Base-by-base conservation (phyloP, 225 moss, liverwort and hornwort genomes). In the Bryum argenteum region DNA sequence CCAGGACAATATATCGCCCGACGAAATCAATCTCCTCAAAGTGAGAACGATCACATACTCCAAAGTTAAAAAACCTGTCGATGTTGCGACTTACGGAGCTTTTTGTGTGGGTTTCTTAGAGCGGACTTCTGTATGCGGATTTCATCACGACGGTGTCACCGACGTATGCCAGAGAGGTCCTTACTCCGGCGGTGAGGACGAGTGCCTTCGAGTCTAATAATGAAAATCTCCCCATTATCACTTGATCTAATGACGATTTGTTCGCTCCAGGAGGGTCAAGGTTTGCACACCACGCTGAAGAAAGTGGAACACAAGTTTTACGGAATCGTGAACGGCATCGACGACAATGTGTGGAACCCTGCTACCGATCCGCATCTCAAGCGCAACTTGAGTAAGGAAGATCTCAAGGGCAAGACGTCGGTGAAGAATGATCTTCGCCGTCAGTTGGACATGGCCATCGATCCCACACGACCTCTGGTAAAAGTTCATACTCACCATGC, bases 141-240 rank as follows among this genome's bases (percentile, higher is more conserved):
- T 78, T 93, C 54, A 76, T 96, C 50, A 93, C 93, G 16, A 96
- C 93, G 19, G 96, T 96, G 20, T 93, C 96, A 38, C 93, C 96
- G 8, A 96, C 93, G 4, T 96, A 96, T 81, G 93, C 93, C 0
- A 86, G 80, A 71, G 96, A 96, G 73, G 96, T 87, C 0, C 79
- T 88, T 39, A 85, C 86, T 3, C 88, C 83, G 17, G 93, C 93
- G 91, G 96, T 96, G 71, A 77, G 76, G 38, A 33, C 33, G 7
- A 33, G 33, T 33, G 33, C 33, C 33, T 33, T 33, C 33, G 33
- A 33, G 5, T 33, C 33, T 33, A 2, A 33, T 3, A 33, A 33
- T 33, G 33, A 33, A 33, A 5, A 6, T 33, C 5, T 33, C 33
- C 7, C 33, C 33, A 33, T 28, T 28, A 2, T 39, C 11, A 6